Evolutionary conservation across 805 yeast genomes (phyloP).

Genomic region (Tetrapisispora nanseiensis): DNA sequence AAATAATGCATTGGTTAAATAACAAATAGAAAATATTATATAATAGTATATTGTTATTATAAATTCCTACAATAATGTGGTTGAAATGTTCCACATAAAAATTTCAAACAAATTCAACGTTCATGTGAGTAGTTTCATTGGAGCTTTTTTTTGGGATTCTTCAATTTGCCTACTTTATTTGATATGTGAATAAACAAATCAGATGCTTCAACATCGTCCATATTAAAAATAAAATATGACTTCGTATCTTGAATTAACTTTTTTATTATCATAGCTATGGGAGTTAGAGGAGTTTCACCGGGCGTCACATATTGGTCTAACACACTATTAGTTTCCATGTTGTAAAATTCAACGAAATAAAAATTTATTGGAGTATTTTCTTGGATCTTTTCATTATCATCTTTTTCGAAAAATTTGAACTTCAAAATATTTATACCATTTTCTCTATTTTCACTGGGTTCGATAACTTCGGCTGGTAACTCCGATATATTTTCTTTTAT

Average conservation of each 20-base stretch:
- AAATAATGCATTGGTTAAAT: conserved; percentile 1
- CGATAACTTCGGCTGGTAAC: conserved; percentile 4
- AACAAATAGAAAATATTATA: neutral
- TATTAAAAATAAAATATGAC: conserved; percentile 28
- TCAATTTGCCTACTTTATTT: conserved; percentile 10
- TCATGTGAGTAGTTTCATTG: neutral
- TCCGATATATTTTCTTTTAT: conserved; percentile 8
- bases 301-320: conserved; percentile 7
- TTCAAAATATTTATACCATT: conserved; percentile 18
- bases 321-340: conserved; percentile 9
- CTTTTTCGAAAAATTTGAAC: conserved; percentile 9
- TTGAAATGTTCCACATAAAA: too few relatives aligned
- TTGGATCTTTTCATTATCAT: neutral
- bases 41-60: neutral
- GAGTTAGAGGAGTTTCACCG: conserved; percentile 9
- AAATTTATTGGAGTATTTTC: conserved; percentile 9
- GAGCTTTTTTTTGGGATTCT: conserved; percentile 7
- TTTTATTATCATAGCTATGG: conserved; percentile 22
- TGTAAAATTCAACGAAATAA: conserved; percentile 21
- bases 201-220: conserved; percentile 14
- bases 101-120: neutral
- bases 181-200: conserved; percentile 13
- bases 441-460: neutral
- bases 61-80: neutral
- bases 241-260: conserved; percentile 29